Evolutionary conservation across 768 basidiomycete genomes (phyloP).

Genomic region (Termitomyces bulborhizus): DNA sequence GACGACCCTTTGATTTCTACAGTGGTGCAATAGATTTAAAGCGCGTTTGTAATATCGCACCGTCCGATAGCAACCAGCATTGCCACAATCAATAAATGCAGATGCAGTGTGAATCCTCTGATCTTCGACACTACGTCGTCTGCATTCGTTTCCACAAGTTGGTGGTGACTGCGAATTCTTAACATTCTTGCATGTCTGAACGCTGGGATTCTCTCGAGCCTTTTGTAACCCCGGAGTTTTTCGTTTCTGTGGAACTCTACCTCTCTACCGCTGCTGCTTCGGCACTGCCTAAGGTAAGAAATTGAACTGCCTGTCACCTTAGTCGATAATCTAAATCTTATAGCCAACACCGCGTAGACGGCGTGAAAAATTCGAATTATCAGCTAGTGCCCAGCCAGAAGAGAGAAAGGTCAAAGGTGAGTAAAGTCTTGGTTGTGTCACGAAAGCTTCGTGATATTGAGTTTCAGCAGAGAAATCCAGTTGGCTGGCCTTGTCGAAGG

Average conservation of each 20-base stretch:
- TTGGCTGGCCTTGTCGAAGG: slow-evolving; percentile 58
- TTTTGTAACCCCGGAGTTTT: slow-evolving; percentile 39
- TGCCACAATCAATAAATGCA: slow-evolving; percentile 3
- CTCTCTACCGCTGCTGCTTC: slow-evolving; percentile 45
- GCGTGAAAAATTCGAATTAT: slow-evolving; percentile 45
- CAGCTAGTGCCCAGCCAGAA: slow-evolving; percentile 21
- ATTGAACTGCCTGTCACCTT: neutral
- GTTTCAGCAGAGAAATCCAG: slow-evolving; percentile 56
- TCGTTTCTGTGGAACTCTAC: slow-evolving; percentile 57
- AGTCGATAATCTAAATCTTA: neutral
- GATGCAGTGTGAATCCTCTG: neutral
- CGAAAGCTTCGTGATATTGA: neutral
- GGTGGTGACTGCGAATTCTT: neutral
- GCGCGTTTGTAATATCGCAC: neutral
- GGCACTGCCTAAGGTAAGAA: slow-evolving; percentile 51
- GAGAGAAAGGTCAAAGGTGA: slow-evolving; percentile 62
- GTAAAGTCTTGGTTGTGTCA: neutral
- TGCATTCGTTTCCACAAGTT: neutral
- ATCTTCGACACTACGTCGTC: neutral
- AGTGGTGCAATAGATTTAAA: neutral
- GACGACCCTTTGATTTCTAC: neutral
- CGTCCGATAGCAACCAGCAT: neutral
- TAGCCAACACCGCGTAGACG: slow-evolving; percentile 49
- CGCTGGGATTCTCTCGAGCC: slow-evolving; percentile 22
- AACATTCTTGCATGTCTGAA: slow-evolving; percentile 22